Percentiles rank a stretch among this genome's conserved stretches.
These are phyloP conservation scores for Astrephomene gubernaculifera DNA, from an alignment of 139 green algal genomes.

Conservation along the genomic window DNA sequence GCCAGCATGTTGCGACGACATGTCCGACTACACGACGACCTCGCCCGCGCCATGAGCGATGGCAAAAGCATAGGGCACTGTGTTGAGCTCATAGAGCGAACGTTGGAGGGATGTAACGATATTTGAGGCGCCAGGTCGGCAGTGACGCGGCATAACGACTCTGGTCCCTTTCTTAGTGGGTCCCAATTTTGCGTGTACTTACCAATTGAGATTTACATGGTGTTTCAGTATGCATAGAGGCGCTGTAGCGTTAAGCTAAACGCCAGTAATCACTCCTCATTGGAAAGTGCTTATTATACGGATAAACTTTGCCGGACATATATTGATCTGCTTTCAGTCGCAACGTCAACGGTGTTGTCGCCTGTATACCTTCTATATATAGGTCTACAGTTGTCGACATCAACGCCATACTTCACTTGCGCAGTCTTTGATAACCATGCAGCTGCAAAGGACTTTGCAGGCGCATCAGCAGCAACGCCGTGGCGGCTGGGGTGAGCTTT, in stretches of 20 bases:
- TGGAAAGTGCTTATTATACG: too few relatives aligned
- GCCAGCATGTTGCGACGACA: slow-evolving; percentile 87
- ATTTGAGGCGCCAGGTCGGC: slow-evolving; percentile 61
- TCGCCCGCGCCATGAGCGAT: slow-evolving; percentile 81
- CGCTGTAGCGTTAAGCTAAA: too few relatives aligned
- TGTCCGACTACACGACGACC: slow-evolving; percentile 65
- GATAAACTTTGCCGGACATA: too few relatives aligned
- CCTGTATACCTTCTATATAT: too few relatives aligned
- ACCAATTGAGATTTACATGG: too few relatives aligned
- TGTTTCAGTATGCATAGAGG: too few relatives aligned
- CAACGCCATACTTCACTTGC: neutral
- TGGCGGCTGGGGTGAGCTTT: neutral
- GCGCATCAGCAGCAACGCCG: slow-evolving; percentile 23
- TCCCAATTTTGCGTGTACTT: too few relatives aligned
- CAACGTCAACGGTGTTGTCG: neutral
- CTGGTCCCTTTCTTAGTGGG: too few relatives aligned
- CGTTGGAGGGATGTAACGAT: slow-evolving; percentile 54
- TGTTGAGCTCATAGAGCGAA: slow-evolving; percentile 85
- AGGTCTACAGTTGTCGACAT: neutral
- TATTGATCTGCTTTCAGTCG: too few relatives aligned
- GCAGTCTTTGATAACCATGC: neutral
- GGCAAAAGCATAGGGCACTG: slow-evolving; percentile 79
- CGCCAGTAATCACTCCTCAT: too few relatives aligned
- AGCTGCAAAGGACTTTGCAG: neutral
- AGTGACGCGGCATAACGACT: too few relatives aligned